A percentile compares a stretch with the other conserved stretches of the same genome.
Evolutionary conservation across 2,329 filamentous ascomycete species (phyloP).

Genomic region (Pseudopyrenochaeta lycopersici): DNA sequence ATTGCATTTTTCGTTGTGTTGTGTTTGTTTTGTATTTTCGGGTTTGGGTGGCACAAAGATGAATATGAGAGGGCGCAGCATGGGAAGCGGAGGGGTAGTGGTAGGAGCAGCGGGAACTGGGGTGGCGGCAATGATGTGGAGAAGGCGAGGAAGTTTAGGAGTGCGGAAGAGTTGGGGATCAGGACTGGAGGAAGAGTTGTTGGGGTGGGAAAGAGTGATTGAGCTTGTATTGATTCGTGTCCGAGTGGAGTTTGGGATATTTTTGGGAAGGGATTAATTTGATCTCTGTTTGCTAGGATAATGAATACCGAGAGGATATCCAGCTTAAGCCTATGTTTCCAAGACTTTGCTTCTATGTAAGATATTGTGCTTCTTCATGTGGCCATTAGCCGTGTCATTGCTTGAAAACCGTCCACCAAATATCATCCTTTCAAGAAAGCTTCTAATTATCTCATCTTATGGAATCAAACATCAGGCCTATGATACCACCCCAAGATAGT

Average conservation of each 20-base stretch:
- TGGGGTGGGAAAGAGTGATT: slow-evolving; percentile 47
- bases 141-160: slow-evolving; percentile 32
- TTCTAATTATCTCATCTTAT: background rate
- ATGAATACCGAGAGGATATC: too few species aligned
- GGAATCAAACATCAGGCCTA: background rate
- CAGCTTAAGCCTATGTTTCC: too few species aligned
- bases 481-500: too few species aligned
- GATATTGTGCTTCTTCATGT: too few species aligned
- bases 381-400: too few species aligned
- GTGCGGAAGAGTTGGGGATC: slow-evolving; percentile 38
- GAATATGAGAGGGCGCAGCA: slow-evolving; percentile 40
- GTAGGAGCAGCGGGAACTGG: slow-evolving; percentile 13
- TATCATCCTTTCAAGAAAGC: too few species aligned
- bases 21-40: slow-evolving; percentile 37
- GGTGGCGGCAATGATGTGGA: slow-evolving; percentile 29
- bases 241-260: background rate
- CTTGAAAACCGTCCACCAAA: too few species aligned
- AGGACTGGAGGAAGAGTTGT: slow-evolving; percentile 35
- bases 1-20: slow-evolving; percentile 36
- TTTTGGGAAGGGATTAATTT: background rate
- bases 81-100: slow-evolving; percentile 29
- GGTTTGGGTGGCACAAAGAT: slow-evolving; percentile 32
- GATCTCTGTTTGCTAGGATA: background rate
- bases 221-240: background rate
- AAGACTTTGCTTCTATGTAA: too few species aligned